Evolutionary conservation across 2,329 filamentous ascomycete species (phyloP), one percentile per base, ranked within the genome.

Genomic region (Colletotrichum eremochloae): DNA sequence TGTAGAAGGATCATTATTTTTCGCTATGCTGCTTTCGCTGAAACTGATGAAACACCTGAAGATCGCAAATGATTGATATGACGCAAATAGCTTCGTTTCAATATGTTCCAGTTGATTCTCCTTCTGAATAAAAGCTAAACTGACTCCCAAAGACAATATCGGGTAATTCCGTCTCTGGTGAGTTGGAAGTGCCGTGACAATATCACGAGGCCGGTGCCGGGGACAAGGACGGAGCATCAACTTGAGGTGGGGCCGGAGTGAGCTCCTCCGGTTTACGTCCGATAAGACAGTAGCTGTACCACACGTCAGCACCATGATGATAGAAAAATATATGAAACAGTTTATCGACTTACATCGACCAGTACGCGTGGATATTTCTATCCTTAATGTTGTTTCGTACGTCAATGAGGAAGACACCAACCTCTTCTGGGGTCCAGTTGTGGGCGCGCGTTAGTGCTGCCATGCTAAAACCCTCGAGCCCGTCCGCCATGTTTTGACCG

Each of bases 401-500:
- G n/a, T 78, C 76, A n/a, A 77, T 73, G 14, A 81, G 75, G 24
- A 81, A 72, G 0, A 76, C 60, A 67, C 80, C 76, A n/a, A 81
- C 78, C 58, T 79, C 77, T 63, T 80, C 78, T 2, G 56, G 29
- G 5, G 76, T 71, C 79, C 79, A 79, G 42, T 76, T 77, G n/a
- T 81, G 69, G 33, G 73, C 76, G 65, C 77, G 77, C 14, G 76
- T 79, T 40, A 81, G 77, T 2, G 80, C 65, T 7, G 73, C 73
- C 55, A 78, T 77, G 29, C 76, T 78, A 24, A 80, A 75, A 31
- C 75, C 78, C 64, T 80, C 75, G 31, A 80, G 65, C 5, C 77
- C 79, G 24, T 80, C 75, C 8, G 79, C 73, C 48, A 79, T 76
- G 52, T 81, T 81, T 38, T 80, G 76, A 78, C 76, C 80, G 58